Base-by-base conservation (phyloP, 2,329 filamentous ascomycete species). In the Xylariaceae sp. region DNA sequence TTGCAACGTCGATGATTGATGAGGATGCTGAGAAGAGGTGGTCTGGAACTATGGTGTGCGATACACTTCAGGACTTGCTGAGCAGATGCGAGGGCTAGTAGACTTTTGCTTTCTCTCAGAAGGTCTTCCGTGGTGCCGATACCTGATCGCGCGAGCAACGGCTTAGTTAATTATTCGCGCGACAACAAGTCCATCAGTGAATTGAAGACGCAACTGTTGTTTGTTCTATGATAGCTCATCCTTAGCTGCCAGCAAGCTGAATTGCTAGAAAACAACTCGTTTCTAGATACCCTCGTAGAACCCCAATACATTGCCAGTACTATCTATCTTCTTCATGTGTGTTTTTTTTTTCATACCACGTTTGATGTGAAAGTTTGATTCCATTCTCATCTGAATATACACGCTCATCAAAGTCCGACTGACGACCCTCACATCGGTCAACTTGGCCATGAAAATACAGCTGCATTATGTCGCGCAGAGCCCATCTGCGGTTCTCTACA, bases 1-100 rank as follows among this genome's bases (percentile, higher is more conserved):
- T 68, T 7, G 61, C 59, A 19, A 56, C 57, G 11, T 60, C 48
- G 4, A 68, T 68, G 66, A 55, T 62, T 11, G 52, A 65, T 12
- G 63, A 60, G 7, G 59, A 67, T 57, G 47, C 63, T n/a, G 46
- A 46, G 3, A 47, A 51, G 8, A 62, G 66, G 43, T 66, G 61
- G 62, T 58, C 59, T 37, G 62, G 60, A 12, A 9, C 35, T 3
- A 59, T 59, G 47, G 64, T 68, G 37, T 54, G 60, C 3, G 54
- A 63, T 19, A 59, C 57, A 3, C 55, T 67, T 19, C 52, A 51
- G 27, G 47, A 51, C 35, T 40, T 67, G 34, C 32, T 67, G 29
- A 43, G 30, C 7, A 60, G 40, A 42, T 64, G 59, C 27, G 43
- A 45, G 19, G 48, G 31, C 11, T 44, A 50, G 53, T 42, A 50